phyloP scores from a whole-genome alignment of 2,329 filamentous ascomycete genomes.

The Trichoderma pleuroti region DNA sequence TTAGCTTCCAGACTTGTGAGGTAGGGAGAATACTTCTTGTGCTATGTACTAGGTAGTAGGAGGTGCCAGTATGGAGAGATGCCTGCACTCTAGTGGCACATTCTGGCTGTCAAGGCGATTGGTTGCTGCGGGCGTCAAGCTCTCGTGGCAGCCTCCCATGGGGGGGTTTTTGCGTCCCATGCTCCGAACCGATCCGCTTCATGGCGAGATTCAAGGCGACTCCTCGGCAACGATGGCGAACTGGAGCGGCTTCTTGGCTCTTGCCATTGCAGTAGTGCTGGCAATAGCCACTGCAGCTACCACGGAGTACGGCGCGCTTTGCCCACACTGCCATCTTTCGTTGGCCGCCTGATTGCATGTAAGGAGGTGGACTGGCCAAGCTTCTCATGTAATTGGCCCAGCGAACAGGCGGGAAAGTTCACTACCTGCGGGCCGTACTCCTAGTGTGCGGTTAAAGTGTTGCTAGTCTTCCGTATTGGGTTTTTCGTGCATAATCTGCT shows the following conservation, averaged over 20 bases:
- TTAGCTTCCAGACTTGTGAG: not conserved
- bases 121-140: not conserved
- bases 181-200: not conserved
- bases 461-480: conserved; percentile 5
- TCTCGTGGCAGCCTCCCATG: conserved; percentile 11
- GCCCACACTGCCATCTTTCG: not conserved
- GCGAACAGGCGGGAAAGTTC: not conserved
- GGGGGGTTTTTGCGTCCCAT: not conserved
- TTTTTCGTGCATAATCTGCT: conserved; percentile 7
- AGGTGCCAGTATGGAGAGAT: not conserved
- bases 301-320: not conserved
- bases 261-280: not conserved
- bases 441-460: conserved; percentile 15
- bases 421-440: conserved; percentile 7
- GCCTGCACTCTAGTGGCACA: not conserved
- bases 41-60: not conserved
- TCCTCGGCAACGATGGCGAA: not conserved
- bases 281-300: conserved; percentile 1
- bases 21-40: not conserved
- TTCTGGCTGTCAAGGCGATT: not conserved
- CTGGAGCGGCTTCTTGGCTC: conserved; percentile 1
- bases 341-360: not conserved
- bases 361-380: not conserved
- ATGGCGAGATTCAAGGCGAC: not conserved
- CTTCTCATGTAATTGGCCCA: not conserved